Evolutionary conservation across 768 basidiomycete species (phyloP).

Genomic region (Dioszegia hungarica): DNA sequence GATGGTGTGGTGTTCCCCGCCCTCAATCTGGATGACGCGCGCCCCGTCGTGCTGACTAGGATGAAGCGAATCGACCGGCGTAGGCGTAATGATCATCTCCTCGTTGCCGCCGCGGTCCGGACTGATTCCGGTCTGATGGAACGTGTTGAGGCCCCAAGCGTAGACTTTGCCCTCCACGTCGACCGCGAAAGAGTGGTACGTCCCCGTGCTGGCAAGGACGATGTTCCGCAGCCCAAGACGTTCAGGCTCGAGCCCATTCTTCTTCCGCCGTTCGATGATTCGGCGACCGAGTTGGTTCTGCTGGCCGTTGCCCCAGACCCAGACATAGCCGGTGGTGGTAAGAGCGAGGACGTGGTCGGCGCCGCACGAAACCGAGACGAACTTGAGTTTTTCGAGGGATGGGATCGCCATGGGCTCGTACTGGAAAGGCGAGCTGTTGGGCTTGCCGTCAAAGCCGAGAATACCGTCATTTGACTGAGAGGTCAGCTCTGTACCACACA

Average conservation of each 20-base stretch:
- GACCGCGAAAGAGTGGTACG: conserved; percentile 84
- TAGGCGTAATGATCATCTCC: conserved; percentile 58
- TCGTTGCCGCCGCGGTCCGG: conserved; percentile 33
- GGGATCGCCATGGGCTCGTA: conserved; percentile 51
- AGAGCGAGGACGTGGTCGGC: conserved; percentile 85
- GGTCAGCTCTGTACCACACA: no score
- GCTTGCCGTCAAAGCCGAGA: conserved; percentile 45
- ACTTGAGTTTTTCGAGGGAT: conserved; percentile 39
- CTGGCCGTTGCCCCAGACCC: conserved; percentile 85
- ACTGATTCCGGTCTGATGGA: conserved; percentile 64
- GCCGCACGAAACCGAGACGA: conserved; percentile 68
- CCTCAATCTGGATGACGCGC: conserved; percentile 58
- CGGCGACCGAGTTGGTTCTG: conserved; percentile 87
- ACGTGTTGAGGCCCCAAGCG: conserved; percentile 92
- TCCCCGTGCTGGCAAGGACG: conserved; percentile 70
- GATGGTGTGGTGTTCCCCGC: conserved; percentile 76
- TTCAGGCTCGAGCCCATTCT: conserved; percentile 83
- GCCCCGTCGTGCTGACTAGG: conserved; percentile 48
- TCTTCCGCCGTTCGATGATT: conserved; percentile 79
- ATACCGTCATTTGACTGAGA: conserved; percentile 48
- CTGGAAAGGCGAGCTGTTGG: conserved; percentile 39
- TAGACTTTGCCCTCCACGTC: conserved; percentile 76
- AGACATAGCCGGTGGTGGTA: conserved; percentile 80
- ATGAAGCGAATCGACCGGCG: conserved; percentile 43
- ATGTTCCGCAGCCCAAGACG: conserved; percentile 73